Evolutionary conservation across 768 basidiomycete genomes (phyloP).

Genomic region (Podaxis mareebaensis): DNA sequence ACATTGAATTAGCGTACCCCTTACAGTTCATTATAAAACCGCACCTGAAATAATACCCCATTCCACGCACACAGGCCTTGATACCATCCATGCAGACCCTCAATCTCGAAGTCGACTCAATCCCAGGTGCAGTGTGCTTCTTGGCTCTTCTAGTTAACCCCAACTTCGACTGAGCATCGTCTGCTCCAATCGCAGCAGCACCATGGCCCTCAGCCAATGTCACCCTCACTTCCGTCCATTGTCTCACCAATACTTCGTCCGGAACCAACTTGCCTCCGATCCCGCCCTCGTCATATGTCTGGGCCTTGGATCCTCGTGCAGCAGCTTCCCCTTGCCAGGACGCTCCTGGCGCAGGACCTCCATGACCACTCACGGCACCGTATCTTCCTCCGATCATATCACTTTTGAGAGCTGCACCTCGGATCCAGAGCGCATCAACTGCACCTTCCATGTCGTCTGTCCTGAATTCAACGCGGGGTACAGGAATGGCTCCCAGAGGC

Average conservation of each 20-base stretch:
- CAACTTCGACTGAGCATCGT: constrained; percentile 19
- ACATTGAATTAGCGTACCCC: background rate
- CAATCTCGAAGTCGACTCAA: constrained; percentile 26
- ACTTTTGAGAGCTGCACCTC: constrained; percentile 16
- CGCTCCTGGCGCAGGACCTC: constrained; percentile 14
- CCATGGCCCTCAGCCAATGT: constrained; percentile 27
- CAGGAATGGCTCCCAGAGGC: constrained; percentile 29
- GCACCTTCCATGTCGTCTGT: constrained; percentile 31
- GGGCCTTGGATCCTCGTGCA: background rate
- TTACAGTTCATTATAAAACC: background rate
- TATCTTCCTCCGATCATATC: background rate
- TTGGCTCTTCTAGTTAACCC: background rate
- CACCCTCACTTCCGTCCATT: constrained; percentile 36
- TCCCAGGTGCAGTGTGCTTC: constrained; percentile 16
- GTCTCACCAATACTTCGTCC: constrained; percentile 33
- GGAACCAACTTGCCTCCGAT: constrained; percentile 32
- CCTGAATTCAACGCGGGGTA: constrained; percentile 40
- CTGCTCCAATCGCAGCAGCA: background rate
- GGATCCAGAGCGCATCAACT: constrained; percentile 33
- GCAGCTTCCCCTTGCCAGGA: background rate
- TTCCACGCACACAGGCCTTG: constrained; percentile 29
- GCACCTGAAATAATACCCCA: constrained; percentile 41
- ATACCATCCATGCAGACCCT: constrained; percentile 36
- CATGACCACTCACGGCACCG: constrained; percentile 6
- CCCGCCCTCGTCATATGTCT: constrained; percentile 11